Evolutionary conservation across 1,139 yeast species (phyloP), one percentile per base, ranked within the genome.

Genomic region (Yamadazyma conglobata): DNA sequence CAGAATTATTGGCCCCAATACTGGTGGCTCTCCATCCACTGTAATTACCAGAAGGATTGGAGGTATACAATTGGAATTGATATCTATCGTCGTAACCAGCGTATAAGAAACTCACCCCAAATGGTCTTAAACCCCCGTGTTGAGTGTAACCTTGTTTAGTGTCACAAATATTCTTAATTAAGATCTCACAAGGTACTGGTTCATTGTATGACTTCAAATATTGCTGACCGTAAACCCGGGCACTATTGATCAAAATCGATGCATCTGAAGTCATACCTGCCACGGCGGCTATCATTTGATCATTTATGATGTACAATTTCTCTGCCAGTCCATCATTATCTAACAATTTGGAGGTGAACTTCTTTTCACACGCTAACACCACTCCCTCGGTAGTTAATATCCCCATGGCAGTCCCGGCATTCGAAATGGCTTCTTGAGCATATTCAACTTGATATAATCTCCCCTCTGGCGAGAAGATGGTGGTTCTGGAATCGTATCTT

Each of bases 181-280:
- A 74, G 33, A 81, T 71, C 57, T 89, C 97, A 43, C 93, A 85
- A 13, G 96, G 96, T 33, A 91, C 85, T 44, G 87, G 87, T 58
- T 88, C 96, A 52, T 84, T 84, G 60, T 87, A 93, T 14, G 85
- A 76, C 56, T 84, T 79, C 49, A 89, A 67, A 58, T 91, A 84
- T 46, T 73, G 73, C 60, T 93, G 98, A 4, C 96, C 95, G 41
- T 70, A 68, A 22, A 77, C 73, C 46, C 98, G 73, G n/a, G 96
- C 95, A 47, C 79, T 78, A 56, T 87, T 84, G 46, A 93, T 85
- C 46, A 93, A 72, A 38, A 91, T 89, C 25, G 88, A 82, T 2
- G 98, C 98, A 60, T 93, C 99, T 1, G 97, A 93, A 27, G 93
- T 93, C 79, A 91, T 82, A 30, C 99, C 99, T 1, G 99, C 98